Evolutionary conservation across 352 stramenopile species (phyloP), one percentile per base, ranked within the genome.

Genomic region (Pythium rhizo-oryzae): DNA sequence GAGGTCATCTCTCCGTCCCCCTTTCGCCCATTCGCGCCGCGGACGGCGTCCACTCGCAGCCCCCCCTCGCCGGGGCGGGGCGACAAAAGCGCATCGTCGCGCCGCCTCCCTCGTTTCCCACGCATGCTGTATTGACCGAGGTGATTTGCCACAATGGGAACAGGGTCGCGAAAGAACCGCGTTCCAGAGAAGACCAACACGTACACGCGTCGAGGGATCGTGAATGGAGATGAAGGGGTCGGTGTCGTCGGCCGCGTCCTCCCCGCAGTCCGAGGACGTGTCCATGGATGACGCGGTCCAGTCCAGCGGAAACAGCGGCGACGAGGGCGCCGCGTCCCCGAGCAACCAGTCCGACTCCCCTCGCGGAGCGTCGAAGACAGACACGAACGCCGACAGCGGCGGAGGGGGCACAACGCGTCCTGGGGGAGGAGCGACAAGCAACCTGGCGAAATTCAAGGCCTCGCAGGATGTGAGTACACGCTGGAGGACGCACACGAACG

Each of bases 361-460:
- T 30, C 30, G 15, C 2, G 21, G 43, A 16, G 46, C 33, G 16
- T 18, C n/a, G n/a, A n/a, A n/a, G n/a, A n/a, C n/a, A n/a, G n/a
- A n/a, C n/a, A n/a, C 15, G 19, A 35, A 61, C 18, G 37, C 41
- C 52, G 64, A 24, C 53, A 59, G 39, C 37, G n/a, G 57, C 19
- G 43, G 65, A 25, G 47, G 35, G 6, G 39, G 39, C 11, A 47
- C 41, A 8, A 16, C 41, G 12, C 41, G 41, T 47, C 41, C 41
- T 8, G n/a, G n/a, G n/a, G n/a, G 60, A 16, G 41, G 12, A 33
- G 54, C 64, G 25, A 78, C 65, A 19, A 66, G 65, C 25, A 80
- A 52, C 25, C 46, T 76, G 15, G 72, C 78, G 25, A 84, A 76
- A 62, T 91, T 90, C 65, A 88, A 91, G 56, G 72, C 81, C 11